A percentile compares a stretch with the other conserved stretches of the same genome.
Conservation (phyloP, 257 asterid genomes). For the Nicotiana attenuata region DNA sequence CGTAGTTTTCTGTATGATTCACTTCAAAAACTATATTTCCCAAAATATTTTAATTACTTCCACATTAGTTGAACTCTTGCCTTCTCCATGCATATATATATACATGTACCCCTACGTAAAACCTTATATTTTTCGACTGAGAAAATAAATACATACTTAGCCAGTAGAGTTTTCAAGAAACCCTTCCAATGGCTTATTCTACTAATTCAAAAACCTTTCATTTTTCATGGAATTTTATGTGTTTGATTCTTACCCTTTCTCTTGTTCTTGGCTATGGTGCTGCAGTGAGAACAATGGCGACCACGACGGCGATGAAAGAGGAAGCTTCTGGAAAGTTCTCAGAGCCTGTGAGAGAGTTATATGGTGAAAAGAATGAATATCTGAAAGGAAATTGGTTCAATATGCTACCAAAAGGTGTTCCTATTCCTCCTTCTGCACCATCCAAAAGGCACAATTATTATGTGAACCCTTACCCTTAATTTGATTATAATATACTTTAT, state of each 20-base stretch:
- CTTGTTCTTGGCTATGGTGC: not conserved
- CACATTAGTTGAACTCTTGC: not conserved
- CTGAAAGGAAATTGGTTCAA: constrained; percentile 7
- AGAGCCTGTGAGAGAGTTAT: not conserved
- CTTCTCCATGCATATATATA: not conserved
- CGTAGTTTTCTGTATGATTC: not conserved
- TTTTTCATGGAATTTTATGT: not conserved
- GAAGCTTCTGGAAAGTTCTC: not conserved
- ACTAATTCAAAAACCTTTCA: not conserved
- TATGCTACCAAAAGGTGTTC: constrained; percentile 38
- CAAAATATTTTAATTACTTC: not conserved
- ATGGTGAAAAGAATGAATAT: not conserved
- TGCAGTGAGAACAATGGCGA: not conserved
- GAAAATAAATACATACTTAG: not conserved
- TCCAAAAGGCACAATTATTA: constrained; percentile 38
- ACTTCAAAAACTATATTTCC: not conserved
- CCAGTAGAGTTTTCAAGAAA: not conserved
- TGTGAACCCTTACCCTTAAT: constrained; percentile 9
- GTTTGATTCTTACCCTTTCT: not conserved
- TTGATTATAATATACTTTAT: not conserved
- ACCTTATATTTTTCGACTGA: not conserved
- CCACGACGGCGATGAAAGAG: not conserved
- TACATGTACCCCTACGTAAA: not conserved
- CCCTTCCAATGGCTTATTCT: not conserved
- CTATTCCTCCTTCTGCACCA: constrained; percentile 51